phyloP scores from a whole-genome alignment of 495 filamentous ascomycete species.

The Podospora comata region DNA sequence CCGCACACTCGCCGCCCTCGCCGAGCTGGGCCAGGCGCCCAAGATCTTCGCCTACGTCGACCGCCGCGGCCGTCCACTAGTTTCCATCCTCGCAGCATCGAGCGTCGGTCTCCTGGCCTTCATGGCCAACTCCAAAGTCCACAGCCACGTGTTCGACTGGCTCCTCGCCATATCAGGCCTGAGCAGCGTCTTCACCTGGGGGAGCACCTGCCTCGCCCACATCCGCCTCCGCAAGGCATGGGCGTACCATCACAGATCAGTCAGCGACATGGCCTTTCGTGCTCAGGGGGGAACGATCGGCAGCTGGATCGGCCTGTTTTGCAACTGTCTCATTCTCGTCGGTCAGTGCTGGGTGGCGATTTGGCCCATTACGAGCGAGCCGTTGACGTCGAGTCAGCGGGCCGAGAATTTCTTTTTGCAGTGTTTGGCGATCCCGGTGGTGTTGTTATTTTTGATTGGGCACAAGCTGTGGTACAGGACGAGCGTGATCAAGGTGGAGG shows the following conservation, averaged over 20 bases:
- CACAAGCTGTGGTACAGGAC: slow-evolving; percentile 80
- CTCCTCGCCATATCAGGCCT: slow-evolving; percentile 87
- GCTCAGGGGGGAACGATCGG: slow-evolving; percentile 79
- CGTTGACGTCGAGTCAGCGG: slow-evolving; percentile 35
- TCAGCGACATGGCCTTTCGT: slow-evolving; percentile 78
- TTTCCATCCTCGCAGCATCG: slow-evolving; percentile 66
- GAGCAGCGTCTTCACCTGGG: slow-evolving; percentile 92
- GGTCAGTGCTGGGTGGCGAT: slow-evolving; percentile 91
- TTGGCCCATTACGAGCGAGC: slow-evolving; percentile 54
- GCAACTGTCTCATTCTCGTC: slow-evolving; percentile 75
- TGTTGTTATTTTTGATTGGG: slow-evolving; percentile 67
- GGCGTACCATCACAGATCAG: slow-evolving; percentile 63
- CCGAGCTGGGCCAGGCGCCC: slow-evolving; percentile 81
- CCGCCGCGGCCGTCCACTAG: slow-evolving; percentile 74
- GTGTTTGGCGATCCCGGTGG: slow-evolving; percentile 80
- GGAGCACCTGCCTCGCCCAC: slow-evolving; percentile 80
- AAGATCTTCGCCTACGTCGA: slow-evolving; percentile 77
- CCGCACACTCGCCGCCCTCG: slow-evolving; percentile 79
- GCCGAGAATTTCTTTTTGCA: slow-evolving; percentile 66
- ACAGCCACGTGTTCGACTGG: slow-evolving; percentile 73
- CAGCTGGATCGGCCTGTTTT: slow-evolving; percentile 77
- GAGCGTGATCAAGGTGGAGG: slow-evolving; percentile 56
- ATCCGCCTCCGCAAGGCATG: slow-evolving; percentile 88
- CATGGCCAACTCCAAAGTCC: slow-evolving; percentile 61
- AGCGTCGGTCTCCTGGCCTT: slow-evolving; percentile 73